phyloP scores from a whole-genome alignment of 2,329 filamentous ascomycete genomes.

The Aureobasidium melanogenum region DNA sequence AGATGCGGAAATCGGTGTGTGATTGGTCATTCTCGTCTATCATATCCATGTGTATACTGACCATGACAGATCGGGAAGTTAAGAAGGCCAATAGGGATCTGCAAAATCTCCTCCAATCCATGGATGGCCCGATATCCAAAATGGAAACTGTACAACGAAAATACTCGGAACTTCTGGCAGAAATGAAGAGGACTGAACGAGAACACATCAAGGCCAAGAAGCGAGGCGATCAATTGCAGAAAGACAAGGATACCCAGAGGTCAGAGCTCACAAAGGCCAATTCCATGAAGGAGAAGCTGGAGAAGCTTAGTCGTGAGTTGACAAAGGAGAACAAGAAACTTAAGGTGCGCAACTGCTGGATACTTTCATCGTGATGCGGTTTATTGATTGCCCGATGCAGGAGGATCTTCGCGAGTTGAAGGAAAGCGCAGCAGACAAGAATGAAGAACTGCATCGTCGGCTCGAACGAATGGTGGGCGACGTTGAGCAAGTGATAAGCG shows the following conservation, averaged over 20 bases:
- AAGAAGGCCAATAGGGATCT: constrained; percentile 90
- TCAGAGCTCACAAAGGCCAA: constrained; percentile 85
- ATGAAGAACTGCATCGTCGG: constrained; percentile 75
- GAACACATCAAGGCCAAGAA: constrained; percentile 96
- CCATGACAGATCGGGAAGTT: constrained; percentile 71
- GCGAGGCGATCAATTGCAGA: constrained; percentile 85
- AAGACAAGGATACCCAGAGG: constrained; percentile 86
- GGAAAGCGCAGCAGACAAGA: constrained; percentile 74
- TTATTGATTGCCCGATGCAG: constrained; percentile 45
- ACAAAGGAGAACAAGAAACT: constrained; percentile 97
- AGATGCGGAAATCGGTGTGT: constrained; percentile 87
- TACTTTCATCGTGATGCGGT: constrained; percentile 13
- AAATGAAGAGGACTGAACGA: constrained; percentile 92
- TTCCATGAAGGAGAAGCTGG: constrained; percentile 88
- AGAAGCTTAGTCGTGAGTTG: constrained; percentile 89
- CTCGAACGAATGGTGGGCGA: constrained; percentile 73
- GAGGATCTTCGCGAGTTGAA: constrained; percentile 83
- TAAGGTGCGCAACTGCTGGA: constrained; percentile 53
- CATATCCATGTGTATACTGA: not conserved
- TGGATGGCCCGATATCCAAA: constrained; percentile 85
- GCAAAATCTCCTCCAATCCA: constrained; percentile 71
- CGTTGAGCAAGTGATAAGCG: constrained; percentile 79
- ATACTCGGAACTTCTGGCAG: constrained; percentile 81
- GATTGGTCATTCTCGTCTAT: not conserved
- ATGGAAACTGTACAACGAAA: constrained; percentile 85